phyloP scores from a whole-genome alignment of 148 eudicot genomes.

The Euryodendron excelsum region DNA sequence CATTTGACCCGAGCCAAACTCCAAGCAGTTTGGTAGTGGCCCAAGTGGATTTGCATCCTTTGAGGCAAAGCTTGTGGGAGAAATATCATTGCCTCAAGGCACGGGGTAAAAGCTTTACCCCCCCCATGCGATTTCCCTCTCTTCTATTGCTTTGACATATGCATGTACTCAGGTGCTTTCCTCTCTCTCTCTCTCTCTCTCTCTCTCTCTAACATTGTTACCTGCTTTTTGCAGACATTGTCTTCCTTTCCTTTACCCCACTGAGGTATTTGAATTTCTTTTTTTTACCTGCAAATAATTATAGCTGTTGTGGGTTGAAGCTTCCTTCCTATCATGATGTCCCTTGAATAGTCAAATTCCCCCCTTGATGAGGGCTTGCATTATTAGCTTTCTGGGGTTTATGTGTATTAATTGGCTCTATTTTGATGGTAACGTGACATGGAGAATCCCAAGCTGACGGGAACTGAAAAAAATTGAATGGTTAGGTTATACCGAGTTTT shows the following conservation, averaged over 20 bases:
- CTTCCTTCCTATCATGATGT: slow-evolving; percentile 14
- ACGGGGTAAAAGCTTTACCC: slow-evolving; percentile 16
- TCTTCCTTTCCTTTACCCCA: background rate
- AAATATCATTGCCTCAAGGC: slow-evolving; percentile 19
- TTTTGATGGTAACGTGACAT: background rate
- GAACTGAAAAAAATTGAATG: background rate
- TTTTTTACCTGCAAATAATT: background rate
- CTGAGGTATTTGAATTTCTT: background rate
- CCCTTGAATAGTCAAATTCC: slow-evolving; percentile 8
- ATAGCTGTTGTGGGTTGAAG: background rate
- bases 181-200: too few species aligned
- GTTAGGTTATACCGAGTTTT: too few species aligned
- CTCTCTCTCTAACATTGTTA: background rate
- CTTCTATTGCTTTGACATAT: background rate
- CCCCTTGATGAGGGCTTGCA: slow-evolving; percentile 8
- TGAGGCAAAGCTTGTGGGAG: slow-evolving; percentile 17
- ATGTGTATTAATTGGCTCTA: background rate
- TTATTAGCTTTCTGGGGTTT: background rate
- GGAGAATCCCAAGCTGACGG: slow-evolving; percentile 5
- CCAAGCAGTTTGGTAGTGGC: background rate
- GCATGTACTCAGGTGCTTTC: background rate
- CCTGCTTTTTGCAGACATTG: background rate
- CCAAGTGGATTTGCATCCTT: slow-evolving; percentile 16
- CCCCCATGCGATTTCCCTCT: background rate
- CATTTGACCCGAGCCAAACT: background rate